Base-by-base conservation (phyloP, 768 basidiomycete species). In the Leucosporidium scottii region DNA sequence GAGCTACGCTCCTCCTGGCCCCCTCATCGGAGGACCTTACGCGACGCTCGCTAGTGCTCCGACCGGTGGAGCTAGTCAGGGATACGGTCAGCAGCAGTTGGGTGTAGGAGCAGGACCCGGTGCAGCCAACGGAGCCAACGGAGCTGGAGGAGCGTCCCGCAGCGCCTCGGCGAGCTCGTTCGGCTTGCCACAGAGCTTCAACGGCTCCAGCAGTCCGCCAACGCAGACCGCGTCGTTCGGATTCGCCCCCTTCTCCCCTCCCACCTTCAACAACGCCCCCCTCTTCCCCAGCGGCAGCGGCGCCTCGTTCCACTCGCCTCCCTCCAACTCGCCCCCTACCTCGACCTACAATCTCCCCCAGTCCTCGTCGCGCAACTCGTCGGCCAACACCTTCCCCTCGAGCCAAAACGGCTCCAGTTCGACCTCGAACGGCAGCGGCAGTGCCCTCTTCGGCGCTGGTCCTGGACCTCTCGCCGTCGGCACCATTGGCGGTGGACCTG, bases 221-320 rank as follows among this genome's bases (percentile, higher is more conserved):
- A 27, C n/a, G 27, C 51, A 23, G n/a, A n/a, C 51, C 27, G 12
- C 51, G 51, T 53, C 51, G 51, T 53, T 53, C 15, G 51, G 51
- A 27, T 59, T 59, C 39, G 58, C 58, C 18, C 58, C 58, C n/a
- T 59, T 59, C 58, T 31, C n/a, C 31, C 58, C 58, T 9, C 58
- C 58, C 21, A 21, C 58, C n/a, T 59, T 51, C 48, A 30, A 23
- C 31, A 50, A 30, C 48, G 27, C 48, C 8, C n/a, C 60, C 12
- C 49, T 50, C 48, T 61, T 50, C n/a, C 53, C 53, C 53, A 54
- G 27, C 53, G 30, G 25, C 53, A 54, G 28, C 27, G 53, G 39
- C 39, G 10, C 39, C 2, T 44, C 39, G 8, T 44, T 44, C 39
- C 39, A 44, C 39, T 44, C 39, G 39, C 39, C 39, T 44, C 39